A percentile compares a stretch with the other conserved stretches of the same genome.
These are phyloP conservation scores for Phragmites australis DNA, from an alignment of 176 grass and related monocot species.

Conservation along the genomic window DNA sequence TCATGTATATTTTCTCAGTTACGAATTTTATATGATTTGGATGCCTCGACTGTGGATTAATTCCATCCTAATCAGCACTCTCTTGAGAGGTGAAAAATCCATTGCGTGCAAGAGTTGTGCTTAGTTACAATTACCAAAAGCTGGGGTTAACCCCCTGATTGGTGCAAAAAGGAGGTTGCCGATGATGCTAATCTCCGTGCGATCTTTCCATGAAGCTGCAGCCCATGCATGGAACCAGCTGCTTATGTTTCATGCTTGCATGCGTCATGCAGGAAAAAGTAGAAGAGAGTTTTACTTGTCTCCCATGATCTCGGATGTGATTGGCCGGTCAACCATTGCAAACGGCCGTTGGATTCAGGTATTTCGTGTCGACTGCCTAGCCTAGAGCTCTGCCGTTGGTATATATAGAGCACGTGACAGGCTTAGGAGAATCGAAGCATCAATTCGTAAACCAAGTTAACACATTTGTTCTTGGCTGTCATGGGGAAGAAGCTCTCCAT, in stretches of 20 bases:
- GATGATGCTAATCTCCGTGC: background rate
- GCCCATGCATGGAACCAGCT: background rate
- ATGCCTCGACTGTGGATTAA: too few species aligned
- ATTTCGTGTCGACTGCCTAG: background rate
- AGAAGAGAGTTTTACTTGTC: too few species aligned
- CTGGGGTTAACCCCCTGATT: background rate
- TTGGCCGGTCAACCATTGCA: background rate
- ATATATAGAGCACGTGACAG: background rate
- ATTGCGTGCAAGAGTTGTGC: too few species aligned
- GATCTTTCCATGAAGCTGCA: background rate
- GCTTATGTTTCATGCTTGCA: too few species aligned
- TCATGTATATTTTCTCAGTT: too few species aligned
- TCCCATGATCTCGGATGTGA: background rate
- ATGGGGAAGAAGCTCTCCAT: conserved; percentile 28
- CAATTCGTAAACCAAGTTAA: background rate
- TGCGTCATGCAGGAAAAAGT: too few species aligned
- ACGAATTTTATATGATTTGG: too few species aligned
- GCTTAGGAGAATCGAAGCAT: background rate
- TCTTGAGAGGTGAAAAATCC: too few species aligned
- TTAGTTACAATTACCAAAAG: background rate
- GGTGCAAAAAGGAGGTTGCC: background rate
- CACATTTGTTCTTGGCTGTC: background rate
- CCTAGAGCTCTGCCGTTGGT: background rate
- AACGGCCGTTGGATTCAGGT: background rate
- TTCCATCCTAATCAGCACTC: too few species aligned